Percentiles rank a stretch among this genome's conserved stretches.
phyloP scores from a whole-genome alignment of 441 rosid genomes.

The Jatropha podagrica region DNA sequence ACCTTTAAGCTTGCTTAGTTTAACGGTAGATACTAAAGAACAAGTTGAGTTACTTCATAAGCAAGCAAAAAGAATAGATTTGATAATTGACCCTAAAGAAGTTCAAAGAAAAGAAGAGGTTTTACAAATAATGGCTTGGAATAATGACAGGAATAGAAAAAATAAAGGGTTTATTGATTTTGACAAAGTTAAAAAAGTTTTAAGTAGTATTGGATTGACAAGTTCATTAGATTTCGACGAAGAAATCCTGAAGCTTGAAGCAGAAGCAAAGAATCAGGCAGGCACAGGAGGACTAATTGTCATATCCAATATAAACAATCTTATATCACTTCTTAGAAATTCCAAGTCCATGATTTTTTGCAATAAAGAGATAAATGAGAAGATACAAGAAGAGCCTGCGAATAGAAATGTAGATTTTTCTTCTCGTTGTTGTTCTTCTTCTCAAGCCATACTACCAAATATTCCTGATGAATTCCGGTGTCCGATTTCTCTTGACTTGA shows the following conservation, averaged over 20 bases:
- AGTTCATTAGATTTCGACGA: constrained; percentile 42
- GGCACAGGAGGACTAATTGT: constrained; percentile 64
- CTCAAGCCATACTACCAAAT: constrained; percentile 35
- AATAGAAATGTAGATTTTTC: too few relatives aligned
- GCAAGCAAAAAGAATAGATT: constrained; percentile 54
- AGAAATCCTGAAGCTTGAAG: constrained; percentile 52
- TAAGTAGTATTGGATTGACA: constrained; percentile 51
- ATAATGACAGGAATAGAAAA: constrained; percentile 39
- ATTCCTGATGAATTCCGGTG: constrained; percentile 68
- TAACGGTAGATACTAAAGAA: constrained; percentile 49
- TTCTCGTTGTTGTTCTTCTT: constrained; percentile 31
- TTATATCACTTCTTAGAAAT: constrained; percentile 47
- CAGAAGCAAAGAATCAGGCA: constrained; percentile 58
- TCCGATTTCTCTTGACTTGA: constrained; percentile 67
- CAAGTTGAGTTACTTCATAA: constrained; percentile 67
- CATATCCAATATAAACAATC: constrained; percentile 62
- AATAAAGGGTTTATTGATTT: constrained; percentile 38
- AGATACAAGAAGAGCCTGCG: constrained; percentile 20
- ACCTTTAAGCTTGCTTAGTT: constrained; percentile 54
- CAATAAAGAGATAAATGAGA: constrained; percentile 26
- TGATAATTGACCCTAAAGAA: constrained; percentile 46
- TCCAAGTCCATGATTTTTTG: constrained; percentile 44
- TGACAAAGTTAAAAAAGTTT: constrained; percentile 33
- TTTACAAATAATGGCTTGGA: constrained; percentile 40
- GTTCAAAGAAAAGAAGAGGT: constrained; percentile 46